A percentile compares a stretch with the other conserved stretches of the same genome.
Conservation (phyloP, 768 basidiomycete genomes). For the Hericium alpestre region DNA sequence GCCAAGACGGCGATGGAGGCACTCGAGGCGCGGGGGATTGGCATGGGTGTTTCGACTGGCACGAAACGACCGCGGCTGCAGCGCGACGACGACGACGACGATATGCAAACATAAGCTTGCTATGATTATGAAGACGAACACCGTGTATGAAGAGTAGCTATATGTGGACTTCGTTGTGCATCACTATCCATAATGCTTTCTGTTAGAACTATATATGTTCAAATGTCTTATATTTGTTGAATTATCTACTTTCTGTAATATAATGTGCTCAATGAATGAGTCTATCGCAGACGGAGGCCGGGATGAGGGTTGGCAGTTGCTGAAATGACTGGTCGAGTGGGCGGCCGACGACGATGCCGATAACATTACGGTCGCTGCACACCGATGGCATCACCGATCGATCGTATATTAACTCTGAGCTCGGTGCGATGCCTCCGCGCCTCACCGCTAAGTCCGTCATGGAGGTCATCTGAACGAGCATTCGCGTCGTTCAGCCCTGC, state of each 20-base stretch:
- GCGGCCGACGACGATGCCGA: no score
- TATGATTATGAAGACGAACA: neutral
- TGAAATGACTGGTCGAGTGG: no score
- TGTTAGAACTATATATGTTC: neutral
- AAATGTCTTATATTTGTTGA: conserved; percentile 1
- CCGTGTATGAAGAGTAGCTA: neutral
- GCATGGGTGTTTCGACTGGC: conserved; percentile 25
- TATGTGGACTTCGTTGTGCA: neutral
- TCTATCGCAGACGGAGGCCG: no score
- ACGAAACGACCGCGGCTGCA: conserved; percentile 40
- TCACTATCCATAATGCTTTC: neutral
- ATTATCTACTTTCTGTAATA: neutral
- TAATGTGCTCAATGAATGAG: neutral
- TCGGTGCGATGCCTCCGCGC: neutral
- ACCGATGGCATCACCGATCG: neutral
- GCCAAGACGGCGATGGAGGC: conserved; percentile 71
- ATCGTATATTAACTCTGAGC: neutral
- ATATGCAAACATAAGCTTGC: neutral
- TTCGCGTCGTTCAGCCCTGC: no score
- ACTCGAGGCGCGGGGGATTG: conserved; percentile 70
- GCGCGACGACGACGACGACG: conserved; percentile 28
- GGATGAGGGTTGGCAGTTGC: no score
- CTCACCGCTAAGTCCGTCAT: neutral
- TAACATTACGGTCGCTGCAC: no score
- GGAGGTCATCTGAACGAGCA: no score